phyloP scores from a whole-genome alignment of 2,329 filamentous ascomycete genomes.

The Canariomyces notabilis region DNA sequence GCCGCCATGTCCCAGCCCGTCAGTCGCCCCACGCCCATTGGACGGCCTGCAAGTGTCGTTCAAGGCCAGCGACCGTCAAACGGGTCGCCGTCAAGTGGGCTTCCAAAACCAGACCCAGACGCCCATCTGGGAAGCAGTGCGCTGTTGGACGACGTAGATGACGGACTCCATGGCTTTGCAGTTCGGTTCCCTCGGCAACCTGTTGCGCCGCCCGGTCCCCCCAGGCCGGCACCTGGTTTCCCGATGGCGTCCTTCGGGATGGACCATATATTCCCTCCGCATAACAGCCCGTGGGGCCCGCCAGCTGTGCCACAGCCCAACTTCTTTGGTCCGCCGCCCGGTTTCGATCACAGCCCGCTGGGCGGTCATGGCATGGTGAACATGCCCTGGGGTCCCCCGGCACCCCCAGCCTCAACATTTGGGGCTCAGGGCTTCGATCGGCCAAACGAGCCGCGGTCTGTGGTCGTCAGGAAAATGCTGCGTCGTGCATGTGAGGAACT shows the following conservation, averaged over 20 bases:
- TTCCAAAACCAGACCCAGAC: constrained; percentile 63
- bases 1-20: constrained; percentile 63
- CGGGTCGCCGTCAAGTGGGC: constrained; percentile 28
- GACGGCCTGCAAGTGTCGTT: constrained; percentile 71
- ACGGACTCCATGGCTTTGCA: constrained; percentile 38
- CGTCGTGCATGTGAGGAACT: constrained; percentile 71
- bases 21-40: constrained; percentile 78
- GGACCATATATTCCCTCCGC: constrained; percentile 20
- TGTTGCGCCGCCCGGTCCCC: constrained; percentile 42
- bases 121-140: constrained; percentile 88
- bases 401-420: constrained; percentile 18
- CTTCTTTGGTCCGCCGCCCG: constrained; percentile 38
- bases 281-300: constrained; percentile 24
- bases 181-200: constrained; percentile 9
- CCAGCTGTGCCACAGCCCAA: constrained; percentile 19
- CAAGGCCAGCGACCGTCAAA: constrained; percentile 42
- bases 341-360: constrained; percentile 35
- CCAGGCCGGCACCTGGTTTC: constrained; percentile 38
- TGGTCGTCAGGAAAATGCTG: constrained; percentile 67
- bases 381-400: constrained; percentile 21
- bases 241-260: constrained; percentile 31
- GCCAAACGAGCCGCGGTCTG: constrained; percentile 56
- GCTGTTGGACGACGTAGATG: constrained; percentile 70
- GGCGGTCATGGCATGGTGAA: constrained; percentile 25
- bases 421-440: constrained; percentile 35